These are phyloP conservation scores for Globomyces pollinis-pini DNA, from an alignment of 192 early-diverging fungal species.

Conservation along the genomic window DNA sequence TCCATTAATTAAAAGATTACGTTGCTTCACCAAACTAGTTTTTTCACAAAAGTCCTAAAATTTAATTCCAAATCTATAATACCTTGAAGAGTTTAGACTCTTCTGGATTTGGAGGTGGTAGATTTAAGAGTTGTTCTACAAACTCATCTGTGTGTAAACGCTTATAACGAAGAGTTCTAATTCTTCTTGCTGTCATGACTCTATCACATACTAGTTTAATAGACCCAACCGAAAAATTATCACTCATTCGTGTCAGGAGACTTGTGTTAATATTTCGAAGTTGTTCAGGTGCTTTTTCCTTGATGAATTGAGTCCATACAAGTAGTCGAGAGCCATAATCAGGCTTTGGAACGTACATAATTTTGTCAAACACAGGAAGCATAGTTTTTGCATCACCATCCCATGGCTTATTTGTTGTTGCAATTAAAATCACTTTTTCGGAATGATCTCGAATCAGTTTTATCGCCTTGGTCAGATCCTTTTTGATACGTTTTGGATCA, in stretches of 20 bases:
- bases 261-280: constrained; percentile 30
- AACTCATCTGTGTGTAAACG: constrained; percentile 42
- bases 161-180: constrained; percentile 32
- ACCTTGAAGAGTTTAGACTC: constrained; percentile 43
- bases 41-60: constrained; percentile 46
- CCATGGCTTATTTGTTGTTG: constrained; percentile 49
- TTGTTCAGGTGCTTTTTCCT: constrained; percentile 8
- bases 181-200: constrained; percentile 34
- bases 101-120: constrained; percentile 30
- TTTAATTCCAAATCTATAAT: constrained; percentile 1
- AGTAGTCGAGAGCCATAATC: constrained; percentile 35
- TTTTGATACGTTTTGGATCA: constrained; percentile 58
- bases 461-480: constrained; percentile 47
- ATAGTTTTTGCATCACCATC: constrained; percentile 47
- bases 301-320: constrained; percentile 39
- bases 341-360: constrained; percentile 33
- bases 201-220: constrained; percentile 32
- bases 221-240: constrained; percentile 33
- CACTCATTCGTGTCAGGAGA: constrained; percentile 39
- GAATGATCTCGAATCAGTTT: constrained; percentile 36
- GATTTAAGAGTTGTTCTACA: constrained; percentile 40
- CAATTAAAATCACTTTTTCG: constrained; percentile 46
- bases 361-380: constrained; percentile 34
- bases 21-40: constrained; percentile 37
- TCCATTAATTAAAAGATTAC: constrained; percentile 28